Evolutionary conservation across 192 early-diverging fungal species (phyloP), one percentile per base, ranked within the genome.

Genomic region (Backusella sp.): DNA sequence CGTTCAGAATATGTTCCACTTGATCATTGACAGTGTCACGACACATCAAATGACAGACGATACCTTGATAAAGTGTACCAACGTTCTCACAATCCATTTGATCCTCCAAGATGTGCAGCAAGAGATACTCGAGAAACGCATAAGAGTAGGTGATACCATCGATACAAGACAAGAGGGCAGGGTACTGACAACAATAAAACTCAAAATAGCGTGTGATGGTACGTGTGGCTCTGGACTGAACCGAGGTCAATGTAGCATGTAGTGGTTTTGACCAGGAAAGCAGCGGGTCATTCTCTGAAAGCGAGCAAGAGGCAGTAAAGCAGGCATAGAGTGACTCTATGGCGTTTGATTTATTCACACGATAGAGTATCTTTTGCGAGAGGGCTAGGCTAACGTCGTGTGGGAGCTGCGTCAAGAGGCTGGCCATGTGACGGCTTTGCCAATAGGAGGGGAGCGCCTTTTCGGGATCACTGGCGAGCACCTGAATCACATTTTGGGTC

Each of bases 61-160:
- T 41, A 46, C 73, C 78, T 15, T 76, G 68, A 59, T 79, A 79
- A 3, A 79, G 49, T 14, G 35, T 46, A 46, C 73, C 68, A n/a
- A 53, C 79, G 53, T 80, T 80, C 1, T 49, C 26, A 32, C 42
- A 67, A 21, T 44, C 44, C 79, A 80, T 76, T 68, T 80, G 70
- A 21, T 80, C 79, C 15, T 80, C 74, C 26, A 80, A 36, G 1
- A 73, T 52, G 4, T 70, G 72, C 6, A 56, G 34, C 21, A 80
- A 23, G n/a, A 80, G 65, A 56, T 76, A 80, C 41, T 80, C 79
- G 2, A 76, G 28, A 65, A 76, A 80, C 7, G 68, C 79, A 49
- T 70, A 70, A 0, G 79, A 68, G 26, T 80, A 76, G 8, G 72
- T 73, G 71, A 80, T 73, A n/a, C 75, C 79, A 73, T 80, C 79